Evolutionary conservation across 2,329 filamentous ascomycete genomes (phyloP).

Genomic region (Aspergillus cejpii): DNA sequence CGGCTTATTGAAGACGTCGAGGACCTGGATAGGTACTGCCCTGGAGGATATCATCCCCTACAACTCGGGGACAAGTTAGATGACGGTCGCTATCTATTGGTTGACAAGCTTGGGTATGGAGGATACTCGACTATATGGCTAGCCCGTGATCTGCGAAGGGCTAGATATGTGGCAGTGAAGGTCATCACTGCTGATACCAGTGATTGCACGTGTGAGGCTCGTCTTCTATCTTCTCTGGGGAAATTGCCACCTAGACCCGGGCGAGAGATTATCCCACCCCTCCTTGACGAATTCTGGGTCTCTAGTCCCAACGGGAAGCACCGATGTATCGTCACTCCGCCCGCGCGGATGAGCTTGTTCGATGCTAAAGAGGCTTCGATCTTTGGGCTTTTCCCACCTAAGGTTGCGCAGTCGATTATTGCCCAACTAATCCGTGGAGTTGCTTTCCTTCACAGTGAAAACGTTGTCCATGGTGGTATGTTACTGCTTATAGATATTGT

Average conservation of each 20-base stretch:
- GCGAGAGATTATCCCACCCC: constrained; percentile 10
- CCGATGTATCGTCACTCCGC: constrained; percentile 16
- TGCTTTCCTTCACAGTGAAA: constrained; percentile 18
- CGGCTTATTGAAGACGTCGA: constrained; percentile 19
- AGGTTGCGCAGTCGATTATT: constrained; percentile 18
- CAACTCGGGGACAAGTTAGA: constrained; percentile 8
- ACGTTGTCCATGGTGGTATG: constrained; percentile 23
- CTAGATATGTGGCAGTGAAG: constrained; percentile 33
- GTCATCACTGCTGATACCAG: constrained; percentile 24
- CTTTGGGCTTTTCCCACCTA: constrained; percentile 14
- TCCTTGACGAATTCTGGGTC: constrained; percentile 24
- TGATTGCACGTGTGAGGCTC: constrained; percentile 6
- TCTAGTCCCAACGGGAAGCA: constrained; percentile 21
- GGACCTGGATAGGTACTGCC: constrained; percentile 9
- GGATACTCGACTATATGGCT: constrained; percentile 33
- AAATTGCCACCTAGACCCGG: constrained; percentile 5
- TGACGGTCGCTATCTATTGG: constrained; percentile 10
- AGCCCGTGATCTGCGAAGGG: constrained; percentile 21
- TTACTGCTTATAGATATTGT: constrained; percentile 3
- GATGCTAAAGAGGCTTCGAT: constrained; percentile 20
- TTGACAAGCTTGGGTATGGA: constrained; percentile 15
- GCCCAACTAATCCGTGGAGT: constrained; percentile 21
- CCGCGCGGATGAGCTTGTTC: constrained; percentile 17
- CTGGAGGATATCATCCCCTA: constrained; percentile 3
- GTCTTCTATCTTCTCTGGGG: constrained; percentile 8